Base-by-base conservation (phyloP, 306 rosid species). In the Trifolium dubium region DNA sequence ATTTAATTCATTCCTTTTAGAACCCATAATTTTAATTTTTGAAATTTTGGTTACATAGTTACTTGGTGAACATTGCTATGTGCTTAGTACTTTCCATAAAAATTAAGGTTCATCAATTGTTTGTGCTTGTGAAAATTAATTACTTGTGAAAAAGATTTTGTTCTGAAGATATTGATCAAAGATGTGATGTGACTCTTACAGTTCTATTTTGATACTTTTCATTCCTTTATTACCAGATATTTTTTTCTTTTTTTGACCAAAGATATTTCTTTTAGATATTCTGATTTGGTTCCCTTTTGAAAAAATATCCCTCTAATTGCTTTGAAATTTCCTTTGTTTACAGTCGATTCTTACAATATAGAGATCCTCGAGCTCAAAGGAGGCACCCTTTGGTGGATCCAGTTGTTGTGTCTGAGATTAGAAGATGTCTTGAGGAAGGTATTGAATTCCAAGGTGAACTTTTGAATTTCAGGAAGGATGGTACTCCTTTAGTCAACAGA, bases 361-460 rank as follows among this genome's bases (percentile, higher is more conserved):
- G 98, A 74, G 99, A 95, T 76, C 98, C 92, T 82, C 92, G 72
- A 79, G 97, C 99, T 60, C 97, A 95, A 77, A 81, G 98, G 77
- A 81, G 99, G 49, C 99, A 95, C 77, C 99, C 99, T 73, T 71
- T 92, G 88, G 96, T 92, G 59, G 97, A 95, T 80, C 99, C 99
- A 3, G 99, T 88, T 77, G 99, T 95, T 55, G 98, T 92, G 41
- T 86, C 99, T 62, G 98, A 95, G 90, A 92, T 95, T 75, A 82
- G 90, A 88, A 92, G 93, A 86, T 88, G 98, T 77, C 88, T 95
- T 4, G 89, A 87, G 77, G 93, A 87, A 75, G 99, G 98, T 64
- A 80, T 81, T 56, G 98, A 89, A 81, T 95, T 95, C 83, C 92
- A 87, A 76, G 97, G 99, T 5, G 98, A 95, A 86, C 91, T 95